A percentile compares a stretch with the other conserved stretches of the same genome.
Conservation (phyloP, 306 rosid species). For the Ceratonia siliqua region DNA sequence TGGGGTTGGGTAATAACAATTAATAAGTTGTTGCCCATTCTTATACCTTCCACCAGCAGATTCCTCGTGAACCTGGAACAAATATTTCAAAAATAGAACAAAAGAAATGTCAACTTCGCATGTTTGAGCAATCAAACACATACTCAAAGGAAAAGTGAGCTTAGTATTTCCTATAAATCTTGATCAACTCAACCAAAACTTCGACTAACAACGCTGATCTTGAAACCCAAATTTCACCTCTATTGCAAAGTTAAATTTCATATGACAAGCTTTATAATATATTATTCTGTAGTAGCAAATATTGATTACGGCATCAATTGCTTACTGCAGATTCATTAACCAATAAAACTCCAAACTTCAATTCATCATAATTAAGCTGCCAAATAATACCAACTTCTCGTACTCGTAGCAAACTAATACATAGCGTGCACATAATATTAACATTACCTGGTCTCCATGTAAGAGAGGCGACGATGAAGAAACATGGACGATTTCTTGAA, state of each 20-base stretch:
- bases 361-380: slow-evolving; percentile 22
- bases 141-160: not conserved
- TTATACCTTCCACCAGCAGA: slow-evolving; percentile 65
- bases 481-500: slow-evolving; percentile 30
- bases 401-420: not conserved
- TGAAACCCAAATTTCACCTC: slow-evolving; percentile 19
- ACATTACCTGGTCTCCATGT: slow-evolving; percentile 37
- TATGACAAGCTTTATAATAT: not conserved
- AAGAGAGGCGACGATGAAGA: slow-evolving; percentile 48
- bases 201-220: slow-evolving; percentile 1
- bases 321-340: slow-evolving; percentile 3
- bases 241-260: not conserved
- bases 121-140: slow-evolving; percentile 10
- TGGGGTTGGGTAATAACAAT: not conserved
- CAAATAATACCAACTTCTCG: not conserved
- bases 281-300: slow-evolving; percentile 10
- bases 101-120: slow-evolving; percentile 35
- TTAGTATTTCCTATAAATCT: not conserved
- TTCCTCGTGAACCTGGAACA: slow-evolving; percentile 57
- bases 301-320: not conserved
- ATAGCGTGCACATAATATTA: not conserved
- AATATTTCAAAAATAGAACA: slow-evolving; percentile 28
- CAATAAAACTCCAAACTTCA: slow-evolving; percentile 10
- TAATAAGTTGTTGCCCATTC: slow-evolving; percentile 16
- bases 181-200: not conserved